phyloP scores from a whole-genome alignment of 1,139 yeast species.

The Citeromyces siamensis region DNA sequence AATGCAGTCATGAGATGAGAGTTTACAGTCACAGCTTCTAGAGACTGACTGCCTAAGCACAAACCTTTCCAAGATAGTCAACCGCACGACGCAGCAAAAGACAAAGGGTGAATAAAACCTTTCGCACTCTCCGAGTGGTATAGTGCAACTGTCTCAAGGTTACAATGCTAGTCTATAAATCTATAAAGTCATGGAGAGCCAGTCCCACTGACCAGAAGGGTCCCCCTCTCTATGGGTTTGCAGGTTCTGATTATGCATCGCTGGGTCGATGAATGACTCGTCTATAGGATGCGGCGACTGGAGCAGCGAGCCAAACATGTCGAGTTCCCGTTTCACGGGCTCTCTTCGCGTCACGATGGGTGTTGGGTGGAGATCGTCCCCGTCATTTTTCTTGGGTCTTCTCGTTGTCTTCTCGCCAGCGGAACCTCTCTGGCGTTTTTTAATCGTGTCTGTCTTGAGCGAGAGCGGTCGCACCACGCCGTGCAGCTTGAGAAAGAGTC shows the following conservation, averaged over 20 bases:
- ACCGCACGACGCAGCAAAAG: too few relatives aligned
- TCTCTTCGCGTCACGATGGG: too few relatives aligned
- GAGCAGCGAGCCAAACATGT: too few relatives aligned
- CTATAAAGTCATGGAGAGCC: slow-evolving; percentile 5
- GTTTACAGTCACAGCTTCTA: too few relatives aligned
- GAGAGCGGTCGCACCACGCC: slow-evolving; percentile 91
- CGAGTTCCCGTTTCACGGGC: too few relatives aligned
- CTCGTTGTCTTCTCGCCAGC: slow-evolving; percentile 5
- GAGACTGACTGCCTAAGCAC: too few relatives aligned
- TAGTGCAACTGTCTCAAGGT: too few relatives aligned
- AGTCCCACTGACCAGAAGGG: slow-evolving; percentile 2
- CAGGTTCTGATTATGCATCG: not conserved
- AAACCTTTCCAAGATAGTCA: too few relatives aligned
- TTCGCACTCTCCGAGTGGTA: too few relatives aligned
- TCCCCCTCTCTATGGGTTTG: not conserved
- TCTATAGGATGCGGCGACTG: slow-evolving; percentile 1
- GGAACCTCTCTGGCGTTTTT: slow-evolving; percentile 44
- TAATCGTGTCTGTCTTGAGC: slow-evolving; percentile 84
- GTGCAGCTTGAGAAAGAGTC: slow-evolving; percentile 78
- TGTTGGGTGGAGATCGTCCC: slow-evolving; percentile 4
- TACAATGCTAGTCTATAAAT: too few relatives aligned
- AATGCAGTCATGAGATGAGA: too few relatives aligned
- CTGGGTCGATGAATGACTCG: not conserved
- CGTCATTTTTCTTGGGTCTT: slow-evolving; percentile 11
- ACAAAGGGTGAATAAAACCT: too few relatives aligned